Conservation (phyloP, 257 asterid species). For the Craterostigma plantagineum region DNA sequence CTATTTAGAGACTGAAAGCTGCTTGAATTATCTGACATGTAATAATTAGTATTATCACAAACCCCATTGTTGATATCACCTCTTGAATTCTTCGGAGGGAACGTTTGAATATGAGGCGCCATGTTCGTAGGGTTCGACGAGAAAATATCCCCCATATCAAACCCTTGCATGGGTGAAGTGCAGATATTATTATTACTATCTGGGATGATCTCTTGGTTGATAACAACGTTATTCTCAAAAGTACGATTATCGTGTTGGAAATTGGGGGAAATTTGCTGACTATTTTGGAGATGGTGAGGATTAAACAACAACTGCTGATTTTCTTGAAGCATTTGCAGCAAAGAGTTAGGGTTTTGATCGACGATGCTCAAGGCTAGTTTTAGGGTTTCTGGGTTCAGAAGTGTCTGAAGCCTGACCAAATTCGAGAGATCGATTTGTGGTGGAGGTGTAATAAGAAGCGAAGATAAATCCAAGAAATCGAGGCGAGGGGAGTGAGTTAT, state of each 20-base stretch:
- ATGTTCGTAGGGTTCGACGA: too few relatives aligned
- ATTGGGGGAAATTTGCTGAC: background rate
- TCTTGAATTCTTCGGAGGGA: too few relatives aligned
- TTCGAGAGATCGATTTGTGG: background rate
- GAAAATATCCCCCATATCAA: too few relatives aligned
- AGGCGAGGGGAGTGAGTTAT: constrained; percentile 2
- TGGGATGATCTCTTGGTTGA: too few relatives aligned
- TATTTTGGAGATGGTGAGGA: background rate
- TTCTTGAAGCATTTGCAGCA: background rate
- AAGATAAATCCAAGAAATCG: background rate
- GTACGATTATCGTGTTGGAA: background rate
- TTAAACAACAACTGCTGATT: background rate
- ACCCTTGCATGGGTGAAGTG: too few relatives aligned
- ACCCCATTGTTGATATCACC: background rate
- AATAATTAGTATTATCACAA: background rate
- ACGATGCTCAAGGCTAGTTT: background rate
- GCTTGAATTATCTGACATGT: background rate
- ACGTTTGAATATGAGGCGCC: too few relatives aligned
- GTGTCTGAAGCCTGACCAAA: background rate
- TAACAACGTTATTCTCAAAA: too few relatives aligned
- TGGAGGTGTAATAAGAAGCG: background rate
- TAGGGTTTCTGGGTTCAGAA: constrained; percentile 2
- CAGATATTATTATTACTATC: too few relatives aligned
- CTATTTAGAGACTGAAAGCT: background rate
- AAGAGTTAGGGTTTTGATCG: background rate